Evolutionary conservation across 352 stramenopile genomes (phyloP), one percentile per base, ranked within the genome.

Genomic region (Phytophthora tubulina): DNA sequence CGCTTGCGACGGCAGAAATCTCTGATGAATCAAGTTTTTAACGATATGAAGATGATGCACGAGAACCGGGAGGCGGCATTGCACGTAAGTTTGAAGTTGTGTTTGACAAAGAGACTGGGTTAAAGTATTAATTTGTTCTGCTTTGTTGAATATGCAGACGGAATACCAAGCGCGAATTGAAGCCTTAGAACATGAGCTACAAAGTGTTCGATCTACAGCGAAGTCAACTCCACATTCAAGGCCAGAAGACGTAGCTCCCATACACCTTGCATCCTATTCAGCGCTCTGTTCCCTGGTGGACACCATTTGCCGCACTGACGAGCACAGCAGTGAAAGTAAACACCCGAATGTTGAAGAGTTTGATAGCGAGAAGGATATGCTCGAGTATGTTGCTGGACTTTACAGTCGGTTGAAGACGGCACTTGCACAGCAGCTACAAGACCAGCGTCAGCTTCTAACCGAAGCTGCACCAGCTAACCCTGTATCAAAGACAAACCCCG

Each of bases 221-320:
- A n/a, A 46, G 9, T 54, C 38, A 21, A 38, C 36, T 2, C 7
- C 46, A n/a, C 63, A 6, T 13, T 51, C 58, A 32, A 27, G 54
- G 52, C 14, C 33, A 9, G 41, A 54, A 27, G 39, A 69, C 4
- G 53, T 41, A 11, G 7, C 31, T 46, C 38, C 27, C 27, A 30
- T 70, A n/a, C 41, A 76, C 38, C 33, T 73, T 6, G 79, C 77
- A 7, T 73, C 81, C 2, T 89, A 89, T 46, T 50, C 78, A 2
- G 80, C 79, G 49, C 61, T 92, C 3, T 89, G 84, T 49, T 85
- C 79, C 27, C 77, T 92, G 13, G 70, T 63, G 3, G 80, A 90
- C 21, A 68, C 65, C 2, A 8, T 63, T 30, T 45, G 36, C 8
- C 27, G 14, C 4, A 41, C 17, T 17, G 54, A 21, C 3, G 6